phyloP scores from a whole-genome alignment of 192 early-diverging fungal species.

The Dimargaris cristalligena region DNA sequence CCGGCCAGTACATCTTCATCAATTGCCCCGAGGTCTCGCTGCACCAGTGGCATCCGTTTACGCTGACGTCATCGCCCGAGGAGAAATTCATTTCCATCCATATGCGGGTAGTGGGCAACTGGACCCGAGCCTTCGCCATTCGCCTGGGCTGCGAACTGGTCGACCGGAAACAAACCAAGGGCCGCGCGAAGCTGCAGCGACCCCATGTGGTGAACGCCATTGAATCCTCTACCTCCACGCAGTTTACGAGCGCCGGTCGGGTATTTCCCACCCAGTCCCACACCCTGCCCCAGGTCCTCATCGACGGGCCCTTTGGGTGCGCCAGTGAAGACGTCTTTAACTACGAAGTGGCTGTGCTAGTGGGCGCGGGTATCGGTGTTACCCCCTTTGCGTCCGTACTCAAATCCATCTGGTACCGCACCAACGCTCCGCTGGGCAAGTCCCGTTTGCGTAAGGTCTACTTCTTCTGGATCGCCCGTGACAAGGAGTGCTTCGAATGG shows the following conservation, averaged over 20 bases:
- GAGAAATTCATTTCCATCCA: conserved; percentile 60
- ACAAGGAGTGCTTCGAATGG: conserved; percentile 75
- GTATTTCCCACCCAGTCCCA: conserved; percentile 13
- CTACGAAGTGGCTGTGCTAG: conserved; percentile 56
- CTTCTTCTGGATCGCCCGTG: conserved; percentile 74
- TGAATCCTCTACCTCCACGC: background rate
- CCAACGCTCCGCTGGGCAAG: conserved; percentile 30
- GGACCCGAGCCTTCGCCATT: conserved; percentile 49
- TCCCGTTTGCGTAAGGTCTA: conserved; percentile 63
- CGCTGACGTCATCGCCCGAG: conserved; percentile 63
- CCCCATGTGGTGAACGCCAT: background rate
- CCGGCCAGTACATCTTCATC: conserved; percentile 69
- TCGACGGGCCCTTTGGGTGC: conserved; percentile 66
- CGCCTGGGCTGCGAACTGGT: conserved; percentile 49
- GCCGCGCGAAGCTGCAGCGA: conserved; percentile 16
- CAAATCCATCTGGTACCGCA: conserved; percentile 61
- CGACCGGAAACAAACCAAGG: conserved; percentile 32
- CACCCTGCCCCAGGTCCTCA: conserved; percentile 42
- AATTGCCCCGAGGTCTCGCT: conserved; percentile 54
- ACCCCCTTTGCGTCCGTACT: conserved; percentile 72
- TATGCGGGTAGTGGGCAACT: conserved; percentile 61
- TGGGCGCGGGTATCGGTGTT: conserved; percentile 72
- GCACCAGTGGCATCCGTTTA: conserved; percentile 73
- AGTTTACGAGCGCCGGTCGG: conserved; percentile 14
- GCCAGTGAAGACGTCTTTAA: conserved; percentile 72